These are phyloP conservation scores for Acanthamoeba healyi DNA, from an alignment of 208 protist species.

Conservation along the genomic window DNA sequence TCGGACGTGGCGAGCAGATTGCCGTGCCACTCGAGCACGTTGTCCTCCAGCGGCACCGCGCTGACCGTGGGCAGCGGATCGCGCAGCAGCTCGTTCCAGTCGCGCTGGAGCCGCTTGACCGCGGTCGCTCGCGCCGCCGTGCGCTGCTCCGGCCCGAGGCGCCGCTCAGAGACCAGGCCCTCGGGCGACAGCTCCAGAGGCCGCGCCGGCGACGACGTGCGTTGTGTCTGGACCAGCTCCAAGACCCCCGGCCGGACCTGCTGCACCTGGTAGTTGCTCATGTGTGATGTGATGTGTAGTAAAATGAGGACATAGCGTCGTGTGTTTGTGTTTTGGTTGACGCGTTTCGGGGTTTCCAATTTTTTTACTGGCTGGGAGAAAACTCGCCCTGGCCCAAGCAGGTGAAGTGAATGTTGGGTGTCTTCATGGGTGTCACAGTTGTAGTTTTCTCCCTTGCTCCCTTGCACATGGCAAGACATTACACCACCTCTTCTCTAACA, in stretches of 20 bases:
- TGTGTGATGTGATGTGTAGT: background rate
- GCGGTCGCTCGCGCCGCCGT: background rate
- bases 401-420: no score
- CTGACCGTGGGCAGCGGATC: background rate
- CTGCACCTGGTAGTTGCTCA: conserved; percentile 1
- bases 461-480: no score
- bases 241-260: background rate
- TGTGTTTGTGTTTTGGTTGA: no score
- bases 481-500: no score
- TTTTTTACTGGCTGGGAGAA: no score
- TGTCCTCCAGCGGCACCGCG: conserved; percentile 8
- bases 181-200: background rate
- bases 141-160: background rate
- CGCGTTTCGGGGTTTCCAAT: no score
- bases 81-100: background rate
- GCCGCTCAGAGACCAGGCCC: background rate
- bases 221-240: background rate
- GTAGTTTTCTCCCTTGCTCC: no score
- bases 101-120: conserved; percentile 9
- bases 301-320: no score
- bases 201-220: background rate
- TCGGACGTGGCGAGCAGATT: conserved; percentile 16
- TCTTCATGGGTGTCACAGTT: no score
- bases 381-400: no score
- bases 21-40: conserved; percentile 49